These are phyloP conservation scores for Lotmaria passim DNA, from an alignment of 208 protist genomes.

Conservation along the genomic window DNA sequence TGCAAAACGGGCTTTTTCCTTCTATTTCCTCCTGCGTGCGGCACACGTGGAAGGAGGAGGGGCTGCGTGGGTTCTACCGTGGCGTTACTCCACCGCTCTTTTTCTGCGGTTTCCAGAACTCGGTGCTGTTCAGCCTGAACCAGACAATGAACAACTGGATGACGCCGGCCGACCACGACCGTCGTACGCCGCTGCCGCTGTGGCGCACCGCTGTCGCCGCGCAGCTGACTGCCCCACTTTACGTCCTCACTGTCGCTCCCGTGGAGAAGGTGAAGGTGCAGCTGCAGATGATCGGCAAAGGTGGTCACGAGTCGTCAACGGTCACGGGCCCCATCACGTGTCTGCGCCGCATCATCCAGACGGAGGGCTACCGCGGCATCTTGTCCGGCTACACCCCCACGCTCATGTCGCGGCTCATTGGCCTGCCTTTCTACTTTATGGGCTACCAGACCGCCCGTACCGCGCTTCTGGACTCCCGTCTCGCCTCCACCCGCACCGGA, in stretches of 20 bases:
- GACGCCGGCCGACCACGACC: constrained; percentile 43
- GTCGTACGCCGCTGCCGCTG: constrained; percentile 34
- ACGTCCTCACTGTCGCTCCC: constrained; percentile 59
- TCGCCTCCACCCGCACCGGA: constrained; percentile 28
- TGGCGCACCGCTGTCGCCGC: constrained; percentile 65
- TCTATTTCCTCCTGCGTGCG: constrained; percentile 45
- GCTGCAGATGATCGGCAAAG: constrained; percentile 61
- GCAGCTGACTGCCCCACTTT: constrained; percentile 67
- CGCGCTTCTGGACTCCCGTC: constrained; percentile 22
- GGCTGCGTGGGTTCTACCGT: constrained; percentile 64
- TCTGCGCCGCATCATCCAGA: constrained; percentile 40
- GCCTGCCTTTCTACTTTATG: constrained; percentile 78
- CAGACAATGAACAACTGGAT: constrained; percentile 63
- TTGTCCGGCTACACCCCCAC: constrained; percentile 67
- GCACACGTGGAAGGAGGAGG: constrained; percentile 56
- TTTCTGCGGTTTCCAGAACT: constrained; percentile 72
- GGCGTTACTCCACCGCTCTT: constrained; percentile 60
- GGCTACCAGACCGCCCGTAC: constrained; percentile 46
- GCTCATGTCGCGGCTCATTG: constrained; percentile 59
- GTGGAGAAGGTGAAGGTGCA: constrained; percentile 78
- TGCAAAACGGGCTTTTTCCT: constrained; percentile 69
- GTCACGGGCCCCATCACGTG: constrained; percentile 53
- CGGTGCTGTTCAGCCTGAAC: constrained; percentile 72
- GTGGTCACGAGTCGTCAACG: constrained; percentile 24
- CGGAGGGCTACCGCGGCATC: constrained; percentile 46